phyloP scores from a whole-genome alignment of 768 basidiomycete species.

The Hypholoma fasciculare region DNA sequence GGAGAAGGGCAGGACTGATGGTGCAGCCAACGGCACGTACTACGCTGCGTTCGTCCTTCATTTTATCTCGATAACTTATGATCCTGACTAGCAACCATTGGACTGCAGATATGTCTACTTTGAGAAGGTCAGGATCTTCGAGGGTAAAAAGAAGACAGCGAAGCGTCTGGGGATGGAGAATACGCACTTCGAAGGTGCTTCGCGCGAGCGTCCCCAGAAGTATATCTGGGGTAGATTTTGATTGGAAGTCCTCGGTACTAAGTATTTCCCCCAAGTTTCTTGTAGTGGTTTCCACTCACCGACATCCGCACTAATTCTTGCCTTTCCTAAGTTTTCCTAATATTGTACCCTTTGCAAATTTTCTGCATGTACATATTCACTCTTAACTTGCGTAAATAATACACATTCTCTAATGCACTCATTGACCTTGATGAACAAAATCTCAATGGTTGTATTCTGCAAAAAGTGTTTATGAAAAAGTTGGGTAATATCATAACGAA shows the following conservation, averaged over 20 bases:
- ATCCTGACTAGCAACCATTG: not conserved
- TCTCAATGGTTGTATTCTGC: too few relatives aligned
- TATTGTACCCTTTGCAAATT: too few relatives aligned
- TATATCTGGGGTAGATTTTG: not conserved
- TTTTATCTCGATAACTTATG: not conserved
- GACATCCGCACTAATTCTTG: too few relatives aligned
- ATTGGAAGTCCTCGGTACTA: not conserved
- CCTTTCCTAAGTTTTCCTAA: too few relatives aligned
- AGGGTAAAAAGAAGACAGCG: slow-evolving; percentile 48
- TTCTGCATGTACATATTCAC: too few relatives aligned
- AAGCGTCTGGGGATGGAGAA: slow-evolving; percentile 36
- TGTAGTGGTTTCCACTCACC: too few relatives aligned
- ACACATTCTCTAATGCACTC: too few relatives aligned
- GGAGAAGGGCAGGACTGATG: slow-evolving; percentile 37
- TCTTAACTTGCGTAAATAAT: too few relatives aligned
- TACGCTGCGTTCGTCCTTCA: slow-evolving; percentile 37
- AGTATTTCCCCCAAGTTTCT: too few relatives aligned
- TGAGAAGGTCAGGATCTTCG: slow-evolving; percentile 44
- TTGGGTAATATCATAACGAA: too few relatives aligned
- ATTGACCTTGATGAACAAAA: too few relatives aligned
- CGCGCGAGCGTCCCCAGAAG: slow-evolving; percentile 24
- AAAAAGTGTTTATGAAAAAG: too few relatives aligned
- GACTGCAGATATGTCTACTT: slow-evolving; percentile 43
- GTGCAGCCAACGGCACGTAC: slow-evolving; percentile 46
- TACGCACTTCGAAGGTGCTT: slow-evolving; percentile 24